Conservation (phyloP, 179 eudicot genomes). For the Heliamphora pulchella region DNA sequence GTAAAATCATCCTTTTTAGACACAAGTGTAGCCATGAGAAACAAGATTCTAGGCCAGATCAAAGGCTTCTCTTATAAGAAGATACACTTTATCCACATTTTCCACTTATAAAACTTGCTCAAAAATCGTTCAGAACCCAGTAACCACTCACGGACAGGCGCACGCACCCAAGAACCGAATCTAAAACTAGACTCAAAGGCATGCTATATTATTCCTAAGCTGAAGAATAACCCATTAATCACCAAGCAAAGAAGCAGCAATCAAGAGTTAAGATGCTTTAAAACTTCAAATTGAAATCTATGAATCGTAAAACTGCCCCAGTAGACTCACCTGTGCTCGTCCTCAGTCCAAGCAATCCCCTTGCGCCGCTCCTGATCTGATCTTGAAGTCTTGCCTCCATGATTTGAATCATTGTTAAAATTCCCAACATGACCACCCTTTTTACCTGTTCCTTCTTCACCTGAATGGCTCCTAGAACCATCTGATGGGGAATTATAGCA, state of each 20-base stretch:
- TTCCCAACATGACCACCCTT: slow-evolving; percentile 50
- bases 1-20: not conserved
- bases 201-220: not conserved
- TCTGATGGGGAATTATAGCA: slow-evolving; percentile 44
- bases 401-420: slow-evolving; percentile 41
- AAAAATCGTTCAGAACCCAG: not conserved
- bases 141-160: not conserved
- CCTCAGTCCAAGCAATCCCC: slow-evolving; percentile 98
- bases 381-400: slow-evolving; percentile 54
- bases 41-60: not conserved
- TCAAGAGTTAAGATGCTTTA: not conserved
- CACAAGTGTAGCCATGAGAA: not conserved
- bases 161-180: not conserved
- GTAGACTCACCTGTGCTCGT: slow-evolving; percentile 74
- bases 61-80: not conserved
- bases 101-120: not conserved
- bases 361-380: slow-evolving; percentile 88
- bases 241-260: not conserved
- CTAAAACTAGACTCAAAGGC: not conserved
- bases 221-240: not conserved
- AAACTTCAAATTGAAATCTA: not conserved
- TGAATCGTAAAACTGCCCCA: not conserved
- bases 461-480: slow-evolving; percentile 42
- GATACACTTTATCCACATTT: not conserved
- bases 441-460: slow-evolving; percentile 53